These are phyloP conservation scores for Thermochaetoides dissita DNA, from an alignment of 2,329 filamentous ascomycete genomes.

Conservation along the genomic window DNA sequence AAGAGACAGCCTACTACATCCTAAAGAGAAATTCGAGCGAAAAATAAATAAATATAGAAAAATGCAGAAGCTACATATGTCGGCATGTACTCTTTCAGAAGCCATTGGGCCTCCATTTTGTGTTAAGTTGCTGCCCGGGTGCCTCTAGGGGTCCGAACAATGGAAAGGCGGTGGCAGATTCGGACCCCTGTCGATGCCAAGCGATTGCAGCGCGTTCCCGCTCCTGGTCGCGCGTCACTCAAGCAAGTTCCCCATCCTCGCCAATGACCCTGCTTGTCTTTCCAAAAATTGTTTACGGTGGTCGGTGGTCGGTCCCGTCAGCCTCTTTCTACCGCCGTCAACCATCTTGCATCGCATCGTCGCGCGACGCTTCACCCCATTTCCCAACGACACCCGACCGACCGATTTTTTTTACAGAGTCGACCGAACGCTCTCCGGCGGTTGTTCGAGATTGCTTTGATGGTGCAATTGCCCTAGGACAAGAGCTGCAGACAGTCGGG, in stretches of 20 bases:
- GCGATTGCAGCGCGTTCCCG: constrained; percentile 14
- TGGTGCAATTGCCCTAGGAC: constrained; percentile 8
- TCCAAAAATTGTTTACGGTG: constrained; percentile 21
- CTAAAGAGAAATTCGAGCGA: no score
- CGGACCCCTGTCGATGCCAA: neutral
- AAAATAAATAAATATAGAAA: no score
- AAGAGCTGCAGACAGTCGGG: constrained; percentile 5
- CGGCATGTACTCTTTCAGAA: no score
- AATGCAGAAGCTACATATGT: no score
- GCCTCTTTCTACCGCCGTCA: constrained; percentile 8
- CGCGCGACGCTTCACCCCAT: no score
- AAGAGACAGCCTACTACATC: no score
- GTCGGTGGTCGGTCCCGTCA: constrained; percentile 1
- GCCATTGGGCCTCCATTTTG: no score
- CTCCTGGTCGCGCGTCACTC: constrained; percentile 1
- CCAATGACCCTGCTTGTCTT: constrained; percentile 14
- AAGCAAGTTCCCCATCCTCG: neutral
- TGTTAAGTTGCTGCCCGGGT: no score
- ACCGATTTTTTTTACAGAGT: neutral
- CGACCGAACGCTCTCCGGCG: constrained; percentile 2
- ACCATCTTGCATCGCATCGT: no score
- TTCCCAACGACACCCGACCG: constrained; percentile 3
- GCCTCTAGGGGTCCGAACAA: no score
- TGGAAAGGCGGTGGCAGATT: constrained; percentile 11
- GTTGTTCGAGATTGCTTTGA: constrained; percentile 2